Conservation (phyloP, 2,329 filamentous ascomycete genomes). For the Drechslera avenae region DNA sequence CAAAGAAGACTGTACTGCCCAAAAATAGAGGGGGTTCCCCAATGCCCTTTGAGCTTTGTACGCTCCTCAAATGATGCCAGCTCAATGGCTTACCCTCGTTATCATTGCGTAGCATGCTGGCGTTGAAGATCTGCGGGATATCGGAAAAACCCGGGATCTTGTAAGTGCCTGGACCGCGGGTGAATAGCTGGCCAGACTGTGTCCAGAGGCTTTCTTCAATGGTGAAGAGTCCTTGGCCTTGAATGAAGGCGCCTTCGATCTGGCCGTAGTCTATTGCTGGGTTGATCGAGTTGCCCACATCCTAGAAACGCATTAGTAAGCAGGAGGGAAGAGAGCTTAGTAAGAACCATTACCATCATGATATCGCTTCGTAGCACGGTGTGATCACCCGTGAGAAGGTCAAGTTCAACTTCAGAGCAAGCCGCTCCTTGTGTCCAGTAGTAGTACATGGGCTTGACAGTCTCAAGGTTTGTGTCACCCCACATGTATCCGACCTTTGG, state of each 20-base stretch:
- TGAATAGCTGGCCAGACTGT: constrained; percentile 68
- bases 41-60: constrained; percentile 80
- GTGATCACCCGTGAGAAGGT: constrained; percentile 90
- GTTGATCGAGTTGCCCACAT: constrained; percentile 81
- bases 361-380: constrained; percentile 86
- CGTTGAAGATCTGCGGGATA: constrained; percentile 84
- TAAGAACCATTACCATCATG: constrained; percentile 70
- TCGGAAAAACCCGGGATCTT: constrained; percentile 90
- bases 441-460: constrained; percentile 77
- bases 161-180: constrained; percentile 69
- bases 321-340: not conserved
- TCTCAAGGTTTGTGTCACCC: constrained; percentile 57
- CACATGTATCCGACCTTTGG: constrained; percentile 93
- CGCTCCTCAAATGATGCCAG: constrained; percentile 83
- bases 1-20: constrained; percentile 84
- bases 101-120: constrained; percentile 75
- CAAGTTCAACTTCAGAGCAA: constrained; percentile 86
- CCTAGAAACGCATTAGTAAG: constrained; percentile 47
- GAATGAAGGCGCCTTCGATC: constrained; percentile 80
- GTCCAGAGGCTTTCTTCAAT: constrained; percentile 74
- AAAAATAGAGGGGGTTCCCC: constrained; percentile 76
- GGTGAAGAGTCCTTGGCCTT: constrained; percentile 79
- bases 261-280: constrained; percentile 80
- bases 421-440: constrained; percentile 92
- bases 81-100: constrained; percentile 56